Conservation (phyloP, 768 basidiomycete species). For the Boletus bicolor region DNA sequence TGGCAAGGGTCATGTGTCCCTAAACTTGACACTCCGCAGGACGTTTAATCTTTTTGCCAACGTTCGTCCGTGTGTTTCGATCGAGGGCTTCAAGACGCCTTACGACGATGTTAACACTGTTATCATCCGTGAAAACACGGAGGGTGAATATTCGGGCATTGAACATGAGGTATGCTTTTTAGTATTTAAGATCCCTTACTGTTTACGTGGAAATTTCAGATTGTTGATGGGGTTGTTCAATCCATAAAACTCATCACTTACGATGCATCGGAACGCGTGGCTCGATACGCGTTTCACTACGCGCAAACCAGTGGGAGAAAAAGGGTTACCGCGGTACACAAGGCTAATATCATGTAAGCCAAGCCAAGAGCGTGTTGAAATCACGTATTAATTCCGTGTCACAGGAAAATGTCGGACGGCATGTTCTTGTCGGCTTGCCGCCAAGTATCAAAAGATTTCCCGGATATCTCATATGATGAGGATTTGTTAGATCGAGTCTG, state of each 20-base stretch:
- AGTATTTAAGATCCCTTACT: background rate
- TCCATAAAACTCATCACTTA: slow-evolving; percentile 99
- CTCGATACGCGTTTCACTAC: slow-evolving; percentile 97
- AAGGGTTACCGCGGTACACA: slow-evolving; percentile 97
- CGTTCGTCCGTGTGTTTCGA: slow-evolving; percentile 93
- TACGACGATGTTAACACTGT: slow-evolving; percentile 99
- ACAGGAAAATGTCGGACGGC: slow-evolving; percentile 99
- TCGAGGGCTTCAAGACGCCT: slow-evolving; percentile 96
- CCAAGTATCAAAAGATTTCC: slow-evolving; percentile 93
- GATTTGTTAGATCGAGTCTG: slow-evolving; percentile 96
- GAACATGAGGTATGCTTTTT: slow-evolving; percentile 81
- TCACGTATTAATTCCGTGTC: slow-evolving; percentile 12
- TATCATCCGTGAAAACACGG: slow-evolving; percentile 98
- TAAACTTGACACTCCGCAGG: slow-evolving; percentile 94
- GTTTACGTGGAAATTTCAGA: slow-evolving; percentile 40
- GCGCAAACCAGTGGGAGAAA: slow-evolving; percentile 84
- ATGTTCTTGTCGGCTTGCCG: slow-evolving; percentile 99
- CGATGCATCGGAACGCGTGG: slow-evolving; percentile 98
- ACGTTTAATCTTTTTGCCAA: slow-evolving; percentile 99
- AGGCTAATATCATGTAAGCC: slow-evolving; percentile 96
- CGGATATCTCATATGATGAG: slow-evolving; percentile 90
- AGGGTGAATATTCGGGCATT: slow-evolving; percentile 99
- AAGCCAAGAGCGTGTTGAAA: background rate
- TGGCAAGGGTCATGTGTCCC: slow-evolving; percentile 97
- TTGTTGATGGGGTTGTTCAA: slow-evolving; percentile 97